Evolutionary conservation across 805 yeast genomes (phyloP), one percentile per base, ranked within the genome.

Genomic region (Schwanniomyces pseudopolymorphus): DNA sequence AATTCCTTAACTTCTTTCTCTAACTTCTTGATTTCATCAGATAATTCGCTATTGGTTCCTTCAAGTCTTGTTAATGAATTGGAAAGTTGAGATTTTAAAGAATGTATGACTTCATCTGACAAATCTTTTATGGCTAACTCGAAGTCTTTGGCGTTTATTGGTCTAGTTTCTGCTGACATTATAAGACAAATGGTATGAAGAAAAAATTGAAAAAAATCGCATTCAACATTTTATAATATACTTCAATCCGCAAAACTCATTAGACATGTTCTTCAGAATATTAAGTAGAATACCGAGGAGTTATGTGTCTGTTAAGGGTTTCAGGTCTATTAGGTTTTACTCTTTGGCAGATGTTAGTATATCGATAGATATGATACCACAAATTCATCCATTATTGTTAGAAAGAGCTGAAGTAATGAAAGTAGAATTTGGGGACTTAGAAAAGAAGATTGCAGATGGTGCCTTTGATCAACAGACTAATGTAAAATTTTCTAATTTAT

Each of bases 121-220:
- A 83, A 72, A 1, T 80, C 83, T 16, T 70, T 73, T n/a, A 82
- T 73, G 31, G 85, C 83, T 0, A 63, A 63, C 13, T 54, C 64
- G 57, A 83, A 82, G 48, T 83, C 83, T n/a, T 54, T 49, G 13
- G 63, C 42, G 21, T 50, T 40, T n/a, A 65, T 62, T 8, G 72
- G 69, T 17, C 53, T 50, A 10, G 62, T 39, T 19, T 27, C 39
- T 22, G 43, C 28, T 11, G 43, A 33, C 47, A 44, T 46, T 4
- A 22, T 22, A 22, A 22, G 5, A n/a, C 14, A 27, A 27, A n/a
- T 6, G 3, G 13, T 13, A 3, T 27, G 4, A 27, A 8, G 13
- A 14, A 31, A 31, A 31, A 31, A 14, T 4, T 27, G 17, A 31
- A 31, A 14, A 31, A 31, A 31, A 16, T 31, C 35, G 35, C 35